Base-by-base conservation (phyloP, 208 protist species). In the Phytomonas sp. region DNA sequence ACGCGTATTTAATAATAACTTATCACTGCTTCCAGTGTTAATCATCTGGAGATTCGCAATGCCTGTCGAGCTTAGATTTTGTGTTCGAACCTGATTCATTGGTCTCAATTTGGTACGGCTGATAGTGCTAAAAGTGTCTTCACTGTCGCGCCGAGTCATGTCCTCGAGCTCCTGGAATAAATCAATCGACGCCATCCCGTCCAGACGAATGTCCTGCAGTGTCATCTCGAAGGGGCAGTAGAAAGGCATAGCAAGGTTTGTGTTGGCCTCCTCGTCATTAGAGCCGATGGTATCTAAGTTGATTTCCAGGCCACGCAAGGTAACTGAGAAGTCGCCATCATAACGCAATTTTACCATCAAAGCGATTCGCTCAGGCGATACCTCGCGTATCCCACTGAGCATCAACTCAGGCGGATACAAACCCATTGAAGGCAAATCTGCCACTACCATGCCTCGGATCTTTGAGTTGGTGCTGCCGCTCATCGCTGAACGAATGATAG, bases 161-260 rank as follows among this genome's bases (percentile, higher is more conserved):
- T 75, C 71, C 40, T 76, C 84, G 34, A 91, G 67, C 36, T 95
- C 89, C 29, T 92, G 85, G n/a, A 90, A 82, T 4, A 93, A 53
- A 68, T 93, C 91, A 33, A 96, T 86, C 29, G 84, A 89, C 46
- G 81, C 82, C 51, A 92, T 84, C 13, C 88, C 91, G 66, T 96
- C 91, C 30, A 96, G 56, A 64, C 75, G 70, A 43, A 96, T 77
- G 75, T 93, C 82, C 59, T 79, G 74, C 43, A 96, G 71, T n/a
- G 85, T 94, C 80, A 93, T 86, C 65, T 93, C 88, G 40, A 96
- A 80, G 1, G 91, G 91, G 66, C 88, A 93, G 72, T 88, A 96
- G 62, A 96, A 93, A 2, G 91, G 91, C 65, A 92, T 71, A 11
- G 85, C 86, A 51, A 88, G 80, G 70, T 85, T 89, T 17, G 59